Evolutionary conservation across 2,329 filamentous ascomycete genomes (phyloP).

Genomic region (Exophiala dermatitidis): DNA sequence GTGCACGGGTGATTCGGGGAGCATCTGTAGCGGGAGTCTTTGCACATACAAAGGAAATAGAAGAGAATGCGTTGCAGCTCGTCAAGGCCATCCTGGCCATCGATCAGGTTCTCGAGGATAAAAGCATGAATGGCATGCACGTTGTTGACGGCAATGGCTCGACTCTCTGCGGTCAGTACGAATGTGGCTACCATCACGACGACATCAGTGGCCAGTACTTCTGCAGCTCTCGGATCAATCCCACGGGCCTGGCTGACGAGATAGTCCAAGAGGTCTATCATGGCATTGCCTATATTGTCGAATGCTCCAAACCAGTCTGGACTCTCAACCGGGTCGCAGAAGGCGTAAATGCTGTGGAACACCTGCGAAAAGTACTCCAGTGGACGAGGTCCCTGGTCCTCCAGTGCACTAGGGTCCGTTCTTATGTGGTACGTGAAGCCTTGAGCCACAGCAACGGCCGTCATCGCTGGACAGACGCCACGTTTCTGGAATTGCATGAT

Average conservation of each 20-base stretch:
- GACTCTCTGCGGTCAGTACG: conserved; percentile 5
- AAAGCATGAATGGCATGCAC: conserved; percentile 14
- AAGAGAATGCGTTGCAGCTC: conserved; percentile 8
- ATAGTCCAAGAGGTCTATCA: conserved; percentile 11
- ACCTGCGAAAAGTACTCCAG: too few relatives aligned
- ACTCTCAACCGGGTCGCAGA: conserved; percentile 3
- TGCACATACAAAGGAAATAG: conserved; percentile 11
- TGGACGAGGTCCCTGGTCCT: too few relatives aligned
- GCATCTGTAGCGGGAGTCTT: conserved; percentile 13
- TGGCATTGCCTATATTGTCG: conserved; percentile 8
- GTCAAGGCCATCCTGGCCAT: conserved; percentile 1
- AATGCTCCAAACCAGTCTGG: conserved; percentile 15
- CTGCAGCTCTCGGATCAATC: background rate
- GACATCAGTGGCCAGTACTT: conserved; percentile 15
- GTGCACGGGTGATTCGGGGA: conserved; percentile 11
- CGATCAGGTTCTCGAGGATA: conserved; percentile 6
- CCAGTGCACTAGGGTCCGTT: conserved; percentile 3
- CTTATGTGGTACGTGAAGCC: conserved; percentile 14
- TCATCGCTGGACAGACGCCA: conserved; percentile 17
- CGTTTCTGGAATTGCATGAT: conserved; percentile 9
- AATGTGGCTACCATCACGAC: conserved; percentile 13
- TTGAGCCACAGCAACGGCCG: conserved; percentile 13
- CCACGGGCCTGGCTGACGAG: conserved; percentile 3
- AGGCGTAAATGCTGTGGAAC: conserved; percentile 1
- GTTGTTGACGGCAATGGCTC: conserved; percentile 5